These are phyloP conservation scores for Stephanodiscus triporus DNA, from an alignment of 108 stramenopile genomes.

Conservation along the genomic window DNA sequence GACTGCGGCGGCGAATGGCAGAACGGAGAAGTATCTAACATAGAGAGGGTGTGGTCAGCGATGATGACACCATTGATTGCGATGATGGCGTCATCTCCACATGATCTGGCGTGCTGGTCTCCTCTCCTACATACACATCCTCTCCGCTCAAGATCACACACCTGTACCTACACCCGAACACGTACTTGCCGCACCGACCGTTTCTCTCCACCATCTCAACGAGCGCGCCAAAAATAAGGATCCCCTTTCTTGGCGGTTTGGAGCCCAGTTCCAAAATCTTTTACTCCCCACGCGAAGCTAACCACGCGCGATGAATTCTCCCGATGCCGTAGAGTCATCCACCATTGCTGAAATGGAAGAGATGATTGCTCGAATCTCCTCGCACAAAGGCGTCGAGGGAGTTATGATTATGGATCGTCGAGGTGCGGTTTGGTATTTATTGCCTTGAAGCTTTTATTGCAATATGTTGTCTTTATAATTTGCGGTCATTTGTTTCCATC, in stretches of 20 bases:
- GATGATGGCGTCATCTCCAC: too few relatives aligned
- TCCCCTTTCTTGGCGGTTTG: too few relatives aligned
- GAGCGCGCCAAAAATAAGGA: too few relatives aligned
- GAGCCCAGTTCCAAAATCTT: too few relatives aligned
- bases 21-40: background rate
- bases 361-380: conserved; percentile 56
- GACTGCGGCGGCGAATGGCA: background rate
- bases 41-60: too few relatives aligned
- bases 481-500: background rate
- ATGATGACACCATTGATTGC: too few relatives aligned
- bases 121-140: too few relatives aligned
- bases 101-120: too few relatives aligned
- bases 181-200: too few relatives aligned
- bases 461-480: background rate
- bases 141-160: too few relatives aligned
- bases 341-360: conserved; percentile 58
- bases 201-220: too few relatives aligned
- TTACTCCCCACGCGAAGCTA: background rate
- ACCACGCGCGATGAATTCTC: background rate
- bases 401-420: conserved; percentile 57
- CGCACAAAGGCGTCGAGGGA: conserved; percentile 62
- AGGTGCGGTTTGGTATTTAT: conserved; percentile 14
- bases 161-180: too few relatives aligned
- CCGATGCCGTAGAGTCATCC: conserved; percentile 7
- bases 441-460: conserved; percentile 4